Evolutionary conservation across 2,329 filamentous ascomycete genomes (phyloP).

Genomic region (Botrytis squamosa): DNA sequence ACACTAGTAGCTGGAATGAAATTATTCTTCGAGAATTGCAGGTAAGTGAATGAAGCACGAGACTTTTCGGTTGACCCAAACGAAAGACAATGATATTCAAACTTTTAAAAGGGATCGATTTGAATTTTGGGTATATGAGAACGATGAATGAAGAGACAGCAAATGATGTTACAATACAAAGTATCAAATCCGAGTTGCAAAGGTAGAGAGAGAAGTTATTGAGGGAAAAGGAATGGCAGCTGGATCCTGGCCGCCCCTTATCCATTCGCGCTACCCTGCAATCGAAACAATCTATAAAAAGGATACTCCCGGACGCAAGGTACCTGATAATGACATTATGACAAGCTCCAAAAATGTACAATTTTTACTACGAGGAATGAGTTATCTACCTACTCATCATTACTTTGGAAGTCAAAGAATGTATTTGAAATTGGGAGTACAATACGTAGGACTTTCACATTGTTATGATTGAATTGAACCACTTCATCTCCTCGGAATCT

Average conservation of each 20-base stretch:
- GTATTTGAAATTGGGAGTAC: constrained; percentile 28
- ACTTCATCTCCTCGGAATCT: not conserved
- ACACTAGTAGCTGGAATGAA: constrained; percentile 11
- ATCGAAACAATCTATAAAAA: constrained; percentile 37
- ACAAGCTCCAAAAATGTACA: constrained; percentile 30
- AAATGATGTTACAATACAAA: constrained; percentile 19
- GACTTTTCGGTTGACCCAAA: constrained; percentile 30
- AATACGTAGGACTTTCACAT: constrained; percentile 4
- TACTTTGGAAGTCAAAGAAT: constrained; percentile 30
- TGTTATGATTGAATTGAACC: constrained; percentile 6
- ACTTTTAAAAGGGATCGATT: constrained; percentile 20
- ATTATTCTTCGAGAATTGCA: constrained; percentile 16
- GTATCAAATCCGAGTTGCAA: constrained; percentile 6
- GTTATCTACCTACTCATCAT: constrained; percentile 10
- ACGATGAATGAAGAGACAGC: constrained; percentile 27
- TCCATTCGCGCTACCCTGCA: constrained; percentile 34
- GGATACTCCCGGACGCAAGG: constrained; percentile 33
- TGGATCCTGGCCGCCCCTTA: constrained; percentile 29
- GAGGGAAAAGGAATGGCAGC: constrained; percentile 18
- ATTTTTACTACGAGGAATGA: constrained; percentile 32
- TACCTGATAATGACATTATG: constrained; percentile 21
- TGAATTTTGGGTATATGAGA: constrained; percentile 30
- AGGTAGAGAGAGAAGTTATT: constrained; percentile 10
- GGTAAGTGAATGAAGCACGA: constrained; percentile 14
- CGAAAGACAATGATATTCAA: constrained; percentile 34